phyloP scores from a whole-genome alignment of 306 rosid species.

The Macrotyloma uniflorum region DNA sequence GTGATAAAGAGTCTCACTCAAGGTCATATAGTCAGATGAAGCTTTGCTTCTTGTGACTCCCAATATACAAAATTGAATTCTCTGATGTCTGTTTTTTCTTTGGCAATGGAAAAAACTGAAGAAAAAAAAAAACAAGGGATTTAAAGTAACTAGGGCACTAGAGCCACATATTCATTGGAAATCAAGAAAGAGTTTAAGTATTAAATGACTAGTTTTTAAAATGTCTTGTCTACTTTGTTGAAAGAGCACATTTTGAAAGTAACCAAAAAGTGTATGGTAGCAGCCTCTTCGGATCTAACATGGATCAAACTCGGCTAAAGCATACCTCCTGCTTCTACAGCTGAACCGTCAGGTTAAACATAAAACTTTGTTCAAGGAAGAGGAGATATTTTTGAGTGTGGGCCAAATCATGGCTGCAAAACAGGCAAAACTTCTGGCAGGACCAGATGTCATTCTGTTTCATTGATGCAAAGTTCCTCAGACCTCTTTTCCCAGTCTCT shows the following conservation, averaged over 20 bases:
- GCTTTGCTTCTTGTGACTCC: conserved; percentile 7
- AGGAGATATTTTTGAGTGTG: background rate
- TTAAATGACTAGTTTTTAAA: background rate
- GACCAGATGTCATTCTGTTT: background rate
- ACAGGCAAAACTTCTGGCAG: conserved; percentile 21
- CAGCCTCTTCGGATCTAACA: conserved; percentile 27
- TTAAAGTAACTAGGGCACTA: background rate
- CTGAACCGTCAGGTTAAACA: background rate
- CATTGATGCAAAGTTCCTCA: background rate
- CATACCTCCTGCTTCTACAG: conserved; percentile 19
- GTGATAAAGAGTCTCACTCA: conserved; percentile 4
- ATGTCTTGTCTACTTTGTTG: background rate
- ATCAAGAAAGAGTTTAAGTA: background rate
- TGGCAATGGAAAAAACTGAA: background rate
- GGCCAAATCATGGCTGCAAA: conserved; percentile 33
- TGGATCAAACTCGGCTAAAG: background rate
- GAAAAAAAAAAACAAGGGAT: conserved; percentile 22
- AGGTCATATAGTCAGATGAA: background rate
- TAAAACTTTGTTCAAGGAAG: background rate
- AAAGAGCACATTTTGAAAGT: background rate
- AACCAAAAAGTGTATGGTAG: background rate
- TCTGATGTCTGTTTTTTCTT: background rate
- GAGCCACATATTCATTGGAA: conserved; percentile 3
- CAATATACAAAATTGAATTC: background rate
- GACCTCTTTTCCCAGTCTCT: background rate